Conservation (phyloP, 805 yeast species). For the Suhomyces sp. region DNA sequence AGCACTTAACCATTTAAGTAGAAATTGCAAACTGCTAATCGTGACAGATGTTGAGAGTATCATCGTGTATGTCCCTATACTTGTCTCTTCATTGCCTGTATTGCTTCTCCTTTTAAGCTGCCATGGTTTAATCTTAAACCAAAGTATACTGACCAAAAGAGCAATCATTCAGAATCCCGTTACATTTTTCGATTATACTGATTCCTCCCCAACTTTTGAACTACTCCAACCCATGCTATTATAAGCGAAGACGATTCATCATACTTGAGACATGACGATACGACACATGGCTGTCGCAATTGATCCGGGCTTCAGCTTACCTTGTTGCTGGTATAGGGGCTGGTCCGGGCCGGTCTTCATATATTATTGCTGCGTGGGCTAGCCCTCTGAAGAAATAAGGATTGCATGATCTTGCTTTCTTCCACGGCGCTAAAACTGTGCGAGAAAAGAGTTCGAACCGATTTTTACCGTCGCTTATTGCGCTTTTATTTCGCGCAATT, state of each 20-base stretch:
- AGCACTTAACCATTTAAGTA: background rate
- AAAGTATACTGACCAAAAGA: background rate
- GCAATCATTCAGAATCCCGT: background rate
- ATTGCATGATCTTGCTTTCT: background rate
- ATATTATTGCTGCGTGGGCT: too few relatives aligned
- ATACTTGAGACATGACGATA: background rate
- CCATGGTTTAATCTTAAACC: too few relatives aligned
- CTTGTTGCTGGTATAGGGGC: background rate
- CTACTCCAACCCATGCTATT: background rate
- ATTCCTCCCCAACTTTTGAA: background rate
- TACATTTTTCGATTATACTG: background rate
- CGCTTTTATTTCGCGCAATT: background rate
- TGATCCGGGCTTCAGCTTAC: background rate
- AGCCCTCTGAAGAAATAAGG: background rate
- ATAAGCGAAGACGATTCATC: too few relatives aligned
- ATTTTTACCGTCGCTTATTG: background rate
- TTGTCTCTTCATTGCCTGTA: background rate
- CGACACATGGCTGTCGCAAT: background rate
- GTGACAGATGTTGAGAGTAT: background rate
- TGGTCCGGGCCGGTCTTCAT: background rate
- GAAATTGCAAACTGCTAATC: background rate
- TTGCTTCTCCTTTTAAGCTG: background rate
- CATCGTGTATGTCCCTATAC: background rate
- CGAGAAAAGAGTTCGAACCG: background rate
- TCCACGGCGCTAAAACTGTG: background rate